phyloP scores from a whole-genome alignment of 495 filamentous ascomycete species.

The Parathielavia hyrcaniae region DNA sequence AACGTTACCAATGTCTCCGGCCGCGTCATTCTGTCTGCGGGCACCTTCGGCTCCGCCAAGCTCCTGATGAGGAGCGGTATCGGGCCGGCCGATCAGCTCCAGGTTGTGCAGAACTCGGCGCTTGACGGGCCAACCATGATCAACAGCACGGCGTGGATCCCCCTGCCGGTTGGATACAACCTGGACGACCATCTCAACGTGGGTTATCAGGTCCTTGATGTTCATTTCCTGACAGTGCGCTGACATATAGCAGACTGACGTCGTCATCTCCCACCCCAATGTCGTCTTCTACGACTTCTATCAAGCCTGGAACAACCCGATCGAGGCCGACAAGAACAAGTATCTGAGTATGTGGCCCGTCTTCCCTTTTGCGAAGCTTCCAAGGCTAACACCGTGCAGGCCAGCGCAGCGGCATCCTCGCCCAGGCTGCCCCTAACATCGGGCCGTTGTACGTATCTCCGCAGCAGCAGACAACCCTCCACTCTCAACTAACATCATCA shows the following conservation, averaged over 20 bases:
- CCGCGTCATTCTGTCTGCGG: conserved; percentile 62
- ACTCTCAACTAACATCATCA: conserved; percentile 18
- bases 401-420: conserved; percentile 54
- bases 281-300: conserved; percentile 62
- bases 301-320: conserved; percentile 47
- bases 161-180: conserved; percentile 68
- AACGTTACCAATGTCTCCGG: conserved; percentile 54
- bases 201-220: conserved; percentile 6
- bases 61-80: conserved; percentile 59
- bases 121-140: conserved; percentile 51
- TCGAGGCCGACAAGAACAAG: conserved; percentile 28
- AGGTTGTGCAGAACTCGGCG: conserved; percentile 47
- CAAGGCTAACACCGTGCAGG: conserved; percentile 27
- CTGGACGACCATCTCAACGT: conserved; percentile 65
- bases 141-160: conserved; percentile 54
- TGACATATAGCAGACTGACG: conserved; percentile 45
- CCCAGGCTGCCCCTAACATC: conserved; percentile 64
- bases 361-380: not conserved
- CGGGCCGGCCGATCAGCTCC: conserved; percentile 56
- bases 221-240: not conserved
- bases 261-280: conserved; percentile 55
- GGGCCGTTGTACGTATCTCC: conserved; percentile 44
- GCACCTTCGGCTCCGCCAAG: conserved; percentile 67
- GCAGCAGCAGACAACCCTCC: too few species aligned
- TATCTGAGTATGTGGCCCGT: conserved; percentile 32